Base-by-base conservation (phyloP, 768 basidiomycete species). In the Mycena latifolia region DNA sequence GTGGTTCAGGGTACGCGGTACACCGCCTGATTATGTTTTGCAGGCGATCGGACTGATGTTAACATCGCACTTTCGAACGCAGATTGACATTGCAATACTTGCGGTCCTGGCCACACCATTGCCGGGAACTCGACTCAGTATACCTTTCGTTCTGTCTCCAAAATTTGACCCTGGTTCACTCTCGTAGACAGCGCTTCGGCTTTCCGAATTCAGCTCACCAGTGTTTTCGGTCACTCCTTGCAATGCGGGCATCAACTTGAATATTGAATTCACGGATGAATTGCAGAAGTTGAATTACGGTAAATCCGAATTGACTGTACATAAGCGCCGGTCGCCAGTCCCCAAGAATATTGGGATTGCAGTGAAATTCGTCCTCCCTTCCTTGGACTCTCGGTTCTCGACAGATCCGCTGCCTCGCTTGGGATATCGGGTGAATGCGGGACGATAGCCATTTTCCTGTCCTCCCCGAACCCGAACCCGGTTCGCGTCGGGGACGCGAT, bases 401-500 rank as follows among this genome's bases (percentile, higher is more conserved):
- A 46, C 45, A 46, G 45, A 46, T 46, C 45, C 45, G 45, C 45
- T 46, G n/a, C 45, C 45, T 22, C 45, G 45, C n/a, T 46, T 46
- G 45, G 45, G 45, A 46, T 46, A 46, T 46, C 45, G 45, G 45
- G 22, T 22, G 45, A 46, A 46, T 46, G 12, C 45, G 45, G 45
- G 45, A 22, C n/a, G 20, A 46, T 46, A 17, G 45, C 45, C 45
- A 46, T 46, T 46, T 46, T 46, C 45, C 45, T n/a, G 45, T 46
- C 20, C n/a, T 46, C 45, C n/a, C 31, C 31, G 45, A 46, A 46
- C 45, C 22, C 45, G 45, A 46, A 46, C n/a, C 45, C 45, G 45
- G 45, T 46, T 46, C 45, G 45, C 45, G 45, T 50, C 29, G 48
- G 48, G 48, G 48, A 50, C 48, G 27, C 48, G 48, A 50, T 50